Conservation (phyloP, 2,329 filamentous ascomycete species). For the Sporothrix phasma region DNA sequence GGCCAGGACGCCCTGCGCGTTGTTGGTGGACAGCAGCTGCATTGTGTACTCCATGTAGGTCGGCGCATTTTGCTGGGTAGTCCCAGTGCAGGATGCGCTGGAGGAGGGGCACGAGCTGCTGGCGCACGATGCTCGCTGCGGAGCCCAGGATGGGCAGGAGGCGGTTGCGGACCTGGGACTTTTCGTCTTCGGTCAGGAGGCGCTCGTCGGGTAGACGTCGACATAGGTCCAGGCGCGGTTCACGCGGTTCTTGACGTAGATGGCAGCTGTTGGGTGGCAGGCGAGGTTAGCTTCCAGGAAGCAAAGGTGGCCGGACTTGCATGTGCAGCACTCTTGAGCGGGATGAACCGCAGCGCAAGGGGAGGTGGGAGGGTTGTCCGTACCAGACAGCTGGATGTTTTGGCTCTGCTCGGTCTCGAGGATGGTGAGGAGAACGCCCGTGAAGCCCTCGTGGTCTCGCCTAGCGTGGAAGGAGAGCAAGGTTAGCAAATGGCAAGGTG, state of each 20-base stretch:
- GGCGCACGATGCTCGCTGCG: slow-evolving; percentile 70
- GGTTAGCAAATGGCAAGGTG: slow-evolving; percentile 10
- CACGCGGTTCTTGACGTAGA: slow-evolving; percentile 97
- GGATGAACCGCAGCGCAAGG: too few relatives aligned
- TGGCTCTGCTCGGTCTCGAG: slow-evolving; percentile 79
- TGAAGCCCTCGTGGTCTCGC: slow-evolving; percentile 85
- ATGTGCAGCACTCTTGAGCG: neutral
- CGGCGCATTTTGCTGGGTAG: slow-evolving; percentile 89
- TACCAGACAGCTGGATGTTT: slow-evolving; percentile 81
- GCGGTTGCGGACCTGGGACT: slow-evolving; percentile 74
- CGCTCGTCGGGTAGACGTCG: slow-evolving; percentile 63
- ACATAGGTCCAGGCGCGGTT: slow-evolving; percentile 78
- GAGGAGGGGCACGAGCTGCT: slow-evolving; percentile 86
- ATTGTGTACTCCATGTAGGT: slow-evolving; percentile 88
- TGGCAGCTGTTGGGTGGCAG: slow-evolving; percentile 56
- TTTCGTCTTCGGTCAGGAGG: slow-evolving; percentile 80
- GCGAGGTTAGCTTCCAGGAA: neutral
- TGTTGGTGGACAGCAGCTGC: slow-evolving; percentile 77
- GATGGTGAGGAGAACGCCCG: slow-evolving; percentile 82
- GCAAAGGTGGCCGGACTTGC: neutral
- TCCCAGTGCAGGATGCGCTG: slow-evolving; percentile 95
- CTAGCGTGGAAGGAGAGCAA: slow-evolving; percentile 34
- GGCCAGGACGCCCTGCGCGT: slow-evolving; percentile 78
- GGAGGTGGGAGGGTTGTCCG: slow-evolving; percentile 23
- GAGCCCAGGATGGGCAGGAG: slow-evolving; percentile 81